Evolutionary conservation across 2,329 filamentous ascomycete genomes (phyloP), one percentile per base, ranked within the genome.

Genomic region (Claviceps sp.): DNA sequence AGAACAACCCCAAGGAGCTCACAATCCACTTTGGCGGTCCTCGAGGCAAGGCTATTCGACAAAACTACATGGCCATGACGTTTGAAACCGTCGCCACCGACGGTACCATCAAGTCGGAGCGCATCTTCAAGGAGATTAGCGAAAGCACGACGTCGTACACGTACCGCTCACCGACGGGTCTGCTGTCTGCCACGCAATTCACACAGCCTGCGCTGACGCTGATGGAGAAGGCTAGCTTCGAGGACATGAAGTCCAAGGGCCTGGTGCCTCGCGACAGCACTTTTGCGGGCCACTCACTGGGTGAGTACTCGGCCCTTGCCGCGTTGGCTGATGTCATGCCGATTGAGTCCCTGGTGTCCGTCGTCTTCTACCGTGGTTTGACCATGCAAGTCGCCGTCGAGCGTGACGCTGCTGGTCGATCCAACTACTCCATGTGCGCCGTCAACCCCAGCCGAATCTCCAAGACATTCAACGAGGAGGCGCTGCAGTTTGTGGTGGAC

Each of bases 41-140:
- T 56, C 87, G 89, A 54, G 93, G 93, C 65, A 98, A 97, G 74
- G 89, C 89, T 49, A 98, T 98, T 61, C 89, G 93, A 57, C 86
- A 95, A 65, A 98, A 98, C 72, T 98, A 98, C 76, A 97, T 97
- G 86, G 84, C 91, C 54, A 98, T 98, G 93, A 97, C 91, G 47
- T 98, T 97, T 70, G 93, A 98, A 75, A 94, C 91, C n/a, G 89
- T 98, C 50, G 86, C 85, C 54, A 74, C 87, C 2, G 93, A 98
- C 67, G 93, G 93, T 26, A 81, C 81, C 38, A 89, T 95, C 74
- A 97, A 96, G 72, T 96, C 93, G 0, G 93, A 98, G 77, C 95
- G 91, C 72, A 98, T 98, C 66, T 98, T 98, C 80, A 97, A 98
- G 76, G 90, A 95, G 63, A 90, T 98, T 62, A 81, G 85, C 62